A percentile compares a stretch with the other conserved stretches of the same genome.
Evolutionary conservation across 257 asterid genomes (phyloP).

Genomic region (Cruciata laevipes): DNA sequence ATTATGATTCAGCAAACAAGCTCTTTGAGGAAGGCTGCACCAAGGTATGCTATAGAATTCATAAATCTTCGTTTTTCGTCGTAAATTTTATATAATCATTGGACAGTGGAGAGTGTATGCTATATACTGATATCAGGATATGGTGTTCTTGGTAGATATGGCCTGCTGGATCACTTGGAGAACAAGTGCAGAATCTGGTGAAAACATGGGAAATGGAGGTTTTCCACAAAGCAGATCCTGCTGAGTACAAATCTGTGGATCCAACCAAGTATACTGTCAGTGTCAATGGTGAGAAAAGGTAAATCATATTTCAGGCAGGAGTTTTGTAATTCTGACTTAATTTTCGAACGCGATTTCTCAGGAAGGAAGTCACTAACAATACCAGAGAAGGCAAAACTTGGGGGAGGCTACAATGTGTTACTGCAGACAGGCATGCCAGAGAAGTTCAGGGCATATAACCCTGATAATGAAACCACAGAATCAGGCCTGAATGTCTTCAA

Average conservation of each 20-base stretch:
- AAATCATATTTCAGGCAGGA: too few species aligned
- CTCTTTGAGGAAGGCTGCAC: constrained; percentile 75
- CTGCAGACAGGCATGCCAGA: constrained; percentile 68
- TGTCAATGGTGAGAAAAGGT: constrained; percentile 32
- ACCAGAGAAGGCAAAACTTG: constrained; percentile 35
- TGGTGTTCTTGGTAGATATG: constrained; percentile 30
- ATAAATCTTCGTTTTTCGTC: too few species aligned
- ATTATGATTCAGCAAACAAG: constrained; percentile 59
- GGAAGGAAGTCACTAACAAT: constrained; percentile 24
- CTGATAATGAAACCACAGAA: constrained; percentile 45
- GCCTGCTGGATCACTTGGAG: constrained; percentile 52
- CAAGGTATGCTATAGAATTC: constrained; percentile 23
- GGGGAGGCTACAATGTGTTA: constrained; percentile 73
- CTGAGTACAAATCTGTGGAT: constrained; percentile 37
- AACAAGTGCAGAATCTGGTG: constrained; percentile 48
- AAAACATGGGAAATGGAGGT: constrained; percentile 71
- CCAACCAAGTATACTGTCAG: constrained; percentile 28
- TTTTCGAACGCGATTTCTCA: background rate
- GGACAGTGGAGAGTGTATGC: background rate
- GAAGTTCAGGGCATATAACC: constrained; percentile 37
- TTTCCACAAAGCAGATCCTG: constrained; percentile 49
- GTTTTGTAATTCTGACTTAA: background rate
- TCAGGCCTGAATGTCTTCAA: constrained; percentile 54
- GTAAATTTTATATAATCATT: too few species aligned
- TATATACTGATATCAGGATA: background rate